These are phyloP conservation scores for Monosporozyma aquatica DNA, from an alignment of 805 yeast species.

Conservation along the genomic window DNA sequence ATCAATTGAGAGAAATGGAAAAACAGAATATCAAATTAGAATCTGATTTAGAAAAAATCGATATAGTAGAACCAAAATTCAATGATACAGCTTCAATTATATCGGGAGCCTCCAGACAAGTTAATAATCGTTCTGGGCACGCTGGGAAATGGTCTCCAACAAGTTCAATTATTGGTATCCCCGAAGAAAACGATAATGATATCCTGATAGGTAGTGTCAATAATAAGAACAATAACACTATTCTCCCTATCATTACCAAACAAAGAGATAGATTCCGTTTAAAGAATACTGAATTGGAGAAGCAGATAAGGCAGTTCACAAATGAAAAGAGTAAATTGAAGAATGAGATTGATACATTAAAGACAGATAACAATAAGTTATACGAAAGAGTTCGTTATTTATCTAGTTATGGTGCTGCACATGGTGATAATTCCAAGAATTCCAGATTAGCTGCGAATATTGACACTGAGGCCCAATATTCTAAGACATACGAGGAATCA, in stretches of 20 bases:
- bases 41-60: constrained; percentile 55
- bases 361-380: constrained; percentile 66
- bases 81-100: constrained; percentile 55
- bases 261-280: constrained; percentile 89
- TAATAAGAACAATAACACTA: constrained; percentile 34
- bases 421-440: constrained; percentile 8
- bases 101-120: constrained; percentile 44
- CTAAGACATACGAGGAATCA: constrained; percentile 60
- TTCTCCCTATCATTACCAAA: constrained; percentile 81
- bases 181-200: constrained; percentile 29
- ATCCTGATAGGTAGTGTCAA: background rate
- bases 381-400: constrained; percentile 69
- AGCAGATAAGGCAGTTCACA: constrained; percentile 56
- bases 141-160: constrained; percentile 41
- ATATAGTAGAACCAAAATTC: constrained; percentile 34
- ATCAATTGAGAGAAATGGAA: constrained; percentile 36
- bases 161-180: constrained; percentile 41
- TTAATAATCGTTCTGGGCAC: constrained; percentile 25
- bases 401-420: constrained; percentile 38
- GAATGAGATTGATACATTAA: constrained; percentile 52
- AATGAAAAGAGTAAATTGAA: constrained; percentile 49
- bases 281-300: constrained; percentile 77
- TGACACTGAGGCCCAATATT: constrained; percentile 53
- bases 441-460: constrained; percentile 16
- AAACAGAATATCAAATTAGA: constrained; percentile 57